A percentile compares a stretch with the other conserved stretches of the same genome.
Evolutionary conservation across 371 early-diverging fungal genomes (phyloP).

Genomic region (Apophysomyces elegans): DNA sequence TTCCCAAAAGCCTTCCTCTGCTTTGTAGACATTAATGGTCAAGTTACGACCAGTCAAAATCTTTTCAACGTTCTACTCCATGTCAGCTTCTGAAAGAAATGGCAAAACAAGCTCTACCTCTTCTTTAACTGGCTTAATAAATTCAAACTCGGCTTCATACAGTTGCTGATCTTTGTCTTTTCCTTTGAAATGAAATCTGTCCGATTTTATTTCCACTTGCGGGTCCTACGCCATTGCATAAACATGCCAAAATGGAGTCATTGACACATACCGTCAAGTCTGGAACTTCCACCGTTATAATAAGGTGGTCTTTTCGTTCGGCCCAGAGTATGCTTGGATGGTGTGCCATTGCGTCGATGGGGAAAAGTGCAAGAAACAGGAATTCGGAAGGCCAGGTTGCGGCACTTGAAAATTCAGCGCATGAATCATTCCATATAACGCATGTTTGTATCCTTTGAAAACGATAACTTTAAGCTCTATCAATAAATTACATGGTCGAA

Average conservation of each 20-base stretch:
- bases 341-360: slow-evolving; percentile 36
- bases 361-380: not conserved
- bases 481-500: not conserved
- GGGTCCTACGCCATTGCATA: slow-evolving; percentile 35
- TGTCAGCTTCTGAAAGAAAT: not conserved
- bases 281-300: slow-evolving; percentile 83
- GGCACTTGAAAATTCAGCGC: too few species aligned
- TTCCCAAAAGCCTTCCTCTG: slow-evolving; percentile 79
- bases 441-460: too few species aligned
- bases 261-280: slow-evolving; percentile 64
- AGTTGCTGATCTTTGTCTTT: slow-evolving; percentile 65
- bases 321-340: slow-evolving; percentile 92
- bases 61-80: slow-evolving; percentile 65
- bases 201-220: slow-evolving; percentile 55
- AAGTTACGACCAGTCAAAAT: slow-evolving; percentile 69
- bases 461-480: not conserved
- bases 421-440: too few species aligned
- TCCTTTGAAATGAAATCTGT: slow-evolving; percentile 67
- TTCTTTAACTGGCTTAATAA: slow-evolving; percentile 71
- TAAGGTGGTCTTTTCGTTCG: slow-evolving; percentile 81
- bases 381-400: not conserved
- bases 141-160: slow-evolving; percentile 80
- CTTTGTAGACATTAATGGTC: slow-evolving; percentile 70
- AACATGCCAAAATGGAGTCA: not conserved
- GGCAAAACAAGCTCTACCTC: slow-evolving; percentile 52